Conservation (phyloP, 2,329 filamentous ascomycete genomes). For the Tolypocladium pustulatum region DNA sequence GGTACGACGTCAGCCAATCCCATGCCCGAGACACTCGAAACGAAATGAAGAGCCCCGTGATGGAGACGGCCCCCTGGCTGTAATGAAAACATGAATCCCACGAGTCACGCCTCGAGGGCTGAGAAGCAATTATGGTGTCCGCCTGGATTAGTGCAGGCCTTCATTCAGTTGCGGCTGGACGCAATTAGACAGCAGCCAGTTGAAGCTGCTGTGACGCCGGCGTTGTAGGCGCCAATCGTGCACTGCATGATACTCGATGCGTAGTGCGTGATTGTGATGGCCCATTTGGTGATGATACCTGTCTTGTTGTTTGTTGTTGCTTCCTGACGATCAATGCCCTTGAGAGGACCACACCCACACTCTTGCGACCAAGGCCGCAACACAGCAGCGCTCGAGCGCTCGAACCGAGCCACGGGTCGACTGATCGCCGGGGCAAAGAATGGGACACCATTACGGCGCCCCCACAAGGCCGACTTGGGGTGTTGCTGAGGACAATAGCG, state of each 20-base stretch:
- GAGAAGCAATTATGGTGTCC: not conserved
- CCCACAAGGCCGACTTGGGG: not conserved
- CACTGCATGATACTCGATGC: not conserved
- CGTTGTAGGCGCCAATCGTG: not conserved
- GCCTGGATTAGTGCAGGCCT: not conserved
- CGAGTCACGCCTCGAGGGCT: not conserved
- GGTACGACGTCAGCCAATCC: conserved; percentile 1
- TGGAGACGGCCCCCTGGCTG: not conserved
- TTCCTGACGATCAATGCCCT: not conserved
- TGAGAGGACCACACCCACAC: not conserved
- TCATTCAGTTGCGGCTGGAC: not conserved
- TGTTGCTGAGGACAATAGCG: not conserved
- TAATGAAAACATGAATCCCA: not conserved
- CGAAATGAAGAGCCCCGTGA: conserved; percentile 1
- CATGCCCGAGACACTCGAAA: conserved; percentile 1
- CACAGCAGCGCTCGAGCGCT: not conserved
- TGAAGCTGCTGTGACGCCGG: not conserved
- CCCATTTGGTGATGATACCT: not conserved
- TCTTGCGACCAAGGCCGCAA: not conserved
- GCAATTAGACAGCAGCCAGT: not conserved
- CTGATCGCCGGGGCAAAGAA: not conserved
- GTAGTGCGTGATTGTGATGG: not conserved
- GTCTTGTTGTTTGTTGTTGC: not conserved
- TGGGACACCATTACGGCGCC: not conserved
- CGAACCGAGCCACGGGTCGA: not conserved